Evolutionary conservation across 169 alveolate species (phyloP).

Genomic region (Plasmodium gonderi): DNA sequence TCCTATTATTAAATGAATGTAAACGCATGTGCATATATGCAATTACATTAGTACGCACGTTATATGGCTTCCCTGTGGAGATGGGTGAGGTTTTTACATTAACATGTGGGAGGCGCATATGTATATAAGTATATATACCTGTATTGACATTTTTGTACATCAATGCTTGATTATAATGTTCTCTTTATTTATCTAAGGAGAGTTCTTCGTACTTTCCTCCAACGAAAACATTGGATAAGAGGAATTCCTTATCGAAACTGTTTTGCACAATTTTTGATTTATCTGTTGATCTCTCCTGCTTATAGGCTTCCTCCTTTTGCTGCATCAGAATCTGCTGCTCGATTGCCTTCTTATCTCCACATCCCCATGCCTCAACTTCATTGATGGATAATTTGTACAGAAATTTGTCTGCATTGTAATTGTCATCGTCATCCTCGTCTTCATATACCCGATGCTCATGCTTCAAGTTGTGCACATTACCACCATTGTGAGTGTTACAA

Average conservation of each 20-base stretch:
- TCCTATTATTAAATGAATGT: not conserved
- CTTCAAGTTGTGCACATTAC: not conserved
- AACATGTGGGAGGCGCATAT: not conserved
- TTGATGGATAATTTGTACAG: conserved; percentile 39
- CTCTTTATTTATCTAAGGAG: conserved; percentile 15
- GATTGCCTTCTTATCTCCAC: conserved; percentile 58
- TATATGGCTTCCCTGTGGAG: no score
- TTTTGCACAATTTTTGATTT: conserved; percentile 72
- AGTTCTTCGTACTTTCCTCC: conserved; percentile 51
- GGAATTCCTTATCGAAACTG: conserved; percentile 71
- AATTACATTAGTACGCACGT: no score
- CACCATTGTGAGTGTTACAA: not conserved
- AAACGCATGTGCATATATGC: no score
- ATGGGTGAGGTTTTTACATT: no score
- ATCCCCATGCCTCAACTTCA: conserved; percentile 76
- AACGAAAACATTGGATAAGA: conserved; percentile 53
- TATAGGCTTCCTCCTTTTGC: conserved; percentile 56
- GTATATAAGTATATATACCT: not conserved
- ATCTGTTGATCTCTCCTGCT: conserved; percentile 60
- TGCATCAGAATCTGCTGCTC: conserved; percentile 38
- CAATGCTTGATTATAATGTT: no score
- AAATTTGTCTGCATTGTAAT: conserved; percentile 11
- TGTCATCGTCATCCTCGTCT: conserved; percentile 27
- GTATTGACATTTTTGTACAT: not conserved
- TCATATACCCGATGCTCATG: not conserved